Conservation (phyloP, 2,329 filamentous ascomycete genomes). For the Penicillium sp. region DNA sequence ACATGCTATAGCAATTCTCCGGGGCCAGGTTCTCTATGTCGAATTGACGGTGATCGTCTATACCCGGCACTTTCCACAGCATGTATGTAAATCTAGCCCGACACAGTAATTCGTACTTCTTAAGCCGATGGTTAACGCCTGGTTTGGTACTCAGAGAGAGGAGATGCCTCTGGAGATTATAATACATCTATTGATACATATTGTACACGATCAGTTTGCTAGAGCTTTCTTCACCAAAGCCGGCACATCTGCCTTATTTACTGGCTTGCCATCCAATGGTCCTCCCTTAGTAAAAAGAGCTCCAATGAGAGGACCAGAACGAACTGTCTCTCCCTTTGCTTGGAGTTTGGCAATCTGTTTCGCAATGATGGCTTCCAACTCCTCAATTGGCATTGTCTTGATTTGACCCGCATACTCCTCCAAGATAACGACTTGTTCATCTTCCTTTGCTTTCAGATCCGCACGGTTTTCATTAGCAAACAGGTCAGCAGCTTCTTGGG, state of each 20-base stretch:
- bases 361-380: slow-evolving; percentile 40
- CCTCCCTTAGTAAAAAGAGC: slow-evolving; percentile 43
- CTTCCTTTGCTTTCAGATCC: slow-evolving; percentile 49
- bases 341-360: slow-evolving; percentile 37
- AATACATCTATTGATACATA: slow-evolving; percentile 7
- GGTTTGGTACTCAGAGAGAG: neutral
- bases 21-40: no score
- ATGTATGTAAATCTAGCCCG: neutral
- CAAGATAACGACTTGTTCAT: slow-evolving; percentile 44
- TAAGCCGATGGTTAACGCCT: neutral
- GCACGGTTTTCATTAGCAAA: slow-evolving; percentile 42
- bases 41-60: no score
- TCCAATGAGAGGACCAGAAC: slow-evolving; percentile 44
- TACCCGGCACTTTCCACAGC: no score
- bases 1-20: slow-evolving; percentile 53
- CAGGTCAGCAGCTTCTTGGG: slow-evolving; percentile 42
- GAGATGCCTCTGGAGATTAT: neutral
- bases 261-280: slow-evolving; percentile 45
- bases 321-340: slow-evolving; percentile 35
- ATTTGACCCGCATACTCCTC: slow-evolving; percentile 47
- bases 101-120: neutral
- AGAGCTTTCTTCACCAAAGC: slow-evolving; percentile 41
- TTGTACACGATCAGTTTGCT: neutral
- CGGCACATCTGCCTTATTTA: slow-evolving; percentile 43
- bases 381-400: slow-evolving; percentile 42